phyloP scores from a whole-genome alignment of 352 stramenopile genomes.

The Globisporangium heterothallicum region DNA sequence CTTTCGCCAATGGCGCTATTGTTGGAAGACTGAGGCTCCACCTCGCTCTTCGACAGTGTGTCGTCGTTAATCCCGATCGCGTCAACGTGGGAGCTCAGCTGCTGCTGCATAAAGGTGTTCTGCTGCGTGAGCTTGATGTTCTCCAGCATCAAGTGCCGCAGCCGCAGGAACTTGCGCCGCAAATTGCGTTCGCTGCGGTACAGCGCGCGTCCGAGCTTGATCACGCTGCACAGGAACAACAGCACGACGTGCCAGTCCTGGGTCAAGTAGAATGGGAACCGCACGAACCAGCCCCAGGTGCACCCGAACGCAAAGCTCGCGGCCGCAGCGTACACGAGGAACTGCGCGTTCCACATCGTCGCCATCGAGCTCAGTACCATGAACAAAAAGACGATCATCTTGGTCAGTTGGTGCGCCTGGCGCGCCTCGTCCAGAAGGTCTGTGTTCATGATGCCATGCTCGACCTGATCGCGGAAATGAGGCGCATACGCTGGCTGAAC shows the following conservation, averaged over 20 bases:
- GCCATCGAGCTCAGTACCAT: conserved; percentile 41
- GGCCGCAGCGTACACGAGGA: conserved; percentile 32
- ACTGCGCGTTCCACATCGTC: conserved; percentile 55
- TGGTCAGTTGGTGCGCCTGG: conserved; percentile 33
- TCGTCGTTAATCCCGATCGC: conserved; percentile 41
- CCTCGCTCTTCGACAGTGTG: neutral
- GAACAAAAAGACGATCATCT: conserved; percentile 48
- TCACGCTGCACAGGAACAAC: conserved; percentile 32
- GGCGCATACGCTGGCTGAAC: conserved; percentile 22
- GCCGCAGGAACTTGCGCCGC: conserved; percentile 43
- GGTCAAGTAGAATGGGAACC: conserved; percentile 15
- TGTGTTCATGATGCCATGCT: conserved; percentile 11
- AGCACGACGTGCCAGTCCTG: conserved; percentile 46
- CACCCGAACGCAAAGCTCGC: conserved; percentile 19
- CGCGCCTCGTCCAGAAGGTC: conserved; percentile 15
- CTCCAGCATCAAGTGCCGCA: conserved; percentile 58
- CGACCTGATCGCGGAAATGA: neutral
- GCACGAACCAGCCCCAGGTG: conserved; percentile 29
- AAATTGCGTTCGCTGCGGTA: conserved; percentile 37
- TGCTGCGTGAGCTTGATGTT: conserved; percentile 56
- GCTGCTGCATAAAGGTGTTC: conserved; percentile 61
- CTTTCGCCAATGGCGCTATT: conserved; percentile 40
- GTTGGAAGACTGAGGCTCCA: neutral
- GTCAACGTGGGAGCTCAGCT: conserved; percentile 58
- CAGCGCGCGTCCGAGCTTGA: conserved; percentile 30